Evolutionary conservation across 1,139 yeast genomes (phyloP).

Genomic region (Kodamaea arcana): DNA sequence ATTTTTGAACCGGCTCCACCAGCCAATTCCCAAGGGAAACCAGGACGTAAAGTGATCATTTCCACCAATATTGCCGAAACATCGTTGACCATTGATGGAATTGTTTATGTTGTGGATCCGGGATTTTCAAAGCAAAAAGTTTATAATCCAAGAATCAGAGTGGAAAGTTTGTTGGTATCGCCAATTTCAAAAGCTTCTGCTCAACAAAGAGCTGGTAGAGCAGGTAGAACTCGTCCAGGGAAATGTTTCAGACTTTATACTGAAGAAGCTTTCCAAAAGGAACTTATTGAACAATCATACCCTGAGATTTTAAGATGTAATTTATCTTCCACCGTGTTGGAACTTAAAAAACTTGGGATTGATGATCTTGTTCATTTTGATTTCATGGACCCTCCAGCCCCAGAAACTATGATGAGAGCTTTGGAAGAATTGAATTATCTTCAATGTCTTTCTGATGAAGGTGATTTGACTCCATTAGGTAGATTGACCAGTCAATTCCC

Average conservation of each 20-base stretch:
- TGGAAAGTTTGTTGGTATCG: conserved; percentile 87
- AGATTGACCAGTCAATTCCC: conserved; percentile 91
- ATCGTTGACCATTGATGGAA: conserved; percentile 94
- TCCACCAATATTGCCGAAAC: conserved; percentile 99
- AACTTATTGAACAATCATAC: conserved; percentile 88
- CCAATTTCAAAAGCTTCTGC: conserved; percentile 98
- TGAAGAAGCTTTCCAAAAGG: conserved; percentile 93
- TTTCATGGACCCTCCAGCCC: conserved; percentile 99
- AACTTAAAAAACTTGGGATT: conserved; percentile 87
- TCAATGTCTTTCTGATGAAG: conserved; percentile 88
- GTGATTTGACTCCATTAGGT: conserved; percentile 84
- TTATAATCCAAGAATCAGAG: conserved; percentile 93
- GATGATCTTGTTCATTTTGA: conserved; percentile 97
- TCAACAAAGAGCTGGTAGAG: conserved; percentile 99
- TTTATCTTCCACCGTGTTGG: conserved; percentile 86
- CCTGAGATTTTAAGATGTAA: conserved; percentile 93
- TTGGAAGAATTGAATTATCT: conserved; percentile 90
- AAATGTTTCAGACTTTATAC: conserved; percentile 95
- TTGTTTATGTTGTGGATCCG: conserved; percentile 95
- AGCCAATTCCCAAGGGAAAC: conserved; percentile 60
- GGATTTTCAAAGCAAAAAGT: conserved; percentile 97
- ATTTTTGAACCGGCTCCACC: conserved; percentile 89
- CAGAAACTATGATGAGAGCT: conserved; percentile 99
- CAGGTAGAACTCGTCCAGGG: conserved; percentile 99
- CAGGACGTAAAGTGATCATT: conserved; percentile 89